Conservation (phyloP, 768 basidiomycete species). For the Phylloporus sp. region DNA sequence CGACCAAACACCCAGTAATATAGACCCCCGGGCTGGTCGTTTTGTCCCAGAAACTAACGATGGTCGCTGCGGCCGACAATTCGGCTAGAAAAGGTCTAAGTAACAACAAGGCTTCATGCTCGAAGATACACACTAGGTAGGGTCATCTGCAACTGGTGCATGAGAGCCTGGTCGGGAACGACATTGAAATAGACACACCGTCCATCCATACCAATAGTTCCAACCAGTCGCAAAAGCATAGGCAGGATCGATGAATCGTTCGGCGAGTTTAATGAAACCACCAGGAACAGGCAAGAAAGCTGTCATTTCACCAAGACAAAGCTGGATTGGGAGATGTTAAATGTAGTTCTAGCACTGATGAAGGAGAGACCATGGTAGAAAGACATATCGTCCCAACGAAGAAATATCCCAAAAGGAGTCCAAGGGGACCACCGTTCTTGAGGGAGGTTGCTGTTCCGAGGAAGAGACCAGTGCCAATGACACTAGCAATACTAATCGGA, state of each 20-base stretch:
- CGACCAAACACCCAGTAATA: conserved; percentile 49
- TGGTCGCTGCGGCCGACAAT: conserved; percentile 45
- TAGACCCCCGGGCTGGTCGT: conserved; percentile 43
- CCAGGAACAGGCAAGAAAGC: conserved; percentile 43
- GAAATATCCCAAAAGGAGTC: conserved; percentile 42
- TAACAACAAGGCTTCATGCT: no score
- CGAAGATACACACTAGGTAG: conserved; percentile 19
- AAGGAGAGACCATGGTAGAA: conserved; percentile 33
- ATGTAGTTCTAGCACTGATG: not conserved
- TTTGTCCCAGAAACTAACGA: conserved; percentile 47
- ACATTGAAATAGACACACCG: conserved; percentile 6
- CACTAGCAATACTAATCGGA: conserved; percentile 31
- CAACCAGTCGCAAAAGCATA: conserved; percentile 43
- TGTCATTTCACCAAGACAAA: conserved; percentile 44
- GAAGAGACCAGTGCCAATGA: conserved; percentile 42
- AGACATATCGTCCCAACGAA: conserved; percentile 37
- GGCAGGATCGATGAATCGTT: conserved; percentile 45
- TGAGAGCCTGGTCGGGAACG: conserved; percentile 3
- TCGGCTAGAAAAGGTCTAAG: conserved; percentile 35
- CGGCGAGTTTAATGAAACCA: conserved; percentile 44
- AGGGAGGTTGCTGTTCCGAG: conserved; percentile 35
- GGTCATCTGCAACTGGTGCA: conserved; percentile 16
- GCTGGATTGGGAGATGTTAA: conserved; percentile 11
- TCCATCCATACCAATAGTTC: conserved; percentile 42
- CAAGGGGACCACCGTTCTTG: conserved; percentile 42